Base-by-base conservation (phyloP, 306 rosid species). In the Malus sieversii region DNA sequence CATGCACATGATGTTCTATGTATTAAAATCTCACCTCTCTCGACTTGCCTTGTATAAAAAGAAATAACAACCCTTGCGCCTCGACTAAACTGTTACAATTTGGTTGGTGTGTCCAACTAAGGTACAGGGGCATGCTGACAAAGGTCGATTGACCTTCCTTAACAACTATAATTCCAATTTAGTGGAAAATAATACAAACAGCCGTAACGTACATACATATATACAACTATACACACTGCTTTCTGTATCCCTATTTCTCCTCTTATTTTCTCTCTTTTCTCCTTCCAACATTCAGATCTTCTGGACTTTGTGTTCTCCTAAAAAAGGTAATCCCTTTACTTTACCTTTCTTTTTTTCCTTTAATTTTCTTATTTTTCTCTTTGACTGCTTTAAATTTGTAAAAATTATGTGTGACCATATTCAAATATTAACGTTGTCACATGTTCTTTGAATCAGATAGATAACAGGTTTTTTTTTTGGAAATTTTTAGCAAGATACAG, bases 271-370 rank as follows among this genome's bases (percentile, higher is more conserved):
- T 51, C 57, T 51, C 57, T 13, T 13, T 14, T 13, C 6, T 11
- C 72, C 42, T 76, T 10, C 25, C 29, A 57, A 29, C 35, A 29
- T 29, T 68, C 25, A 32, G 4, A 44, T 80, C 70, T 59, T 74
- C 64, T 45, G 66, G 15, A 60, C 40, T 4, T 45, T 84, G 71
- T 19, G 62, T 70, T 77, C 62, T 71, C 79, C 68, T 78, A 63
- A 33, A 75, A 71, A 85, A 88, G 80, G 80, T 80, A 82, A 61
- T 62, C 38, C n/a, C 55, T 65, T 71, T 23, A 44, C 33, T 60
- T 57, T 23, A 44, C 33, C 35, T 57, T 55, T 23, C 6, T 65
- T 69, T 65, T 45, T 55, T 32, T 32, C 5, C 29, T 71, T 74
- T 71, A 66, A 48, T 22, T 60, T 75, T 71, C 40, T 38, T 13